Conservation (phyloP, 129 eudicot genomes). For the Glebionis coronaria region DNA sequence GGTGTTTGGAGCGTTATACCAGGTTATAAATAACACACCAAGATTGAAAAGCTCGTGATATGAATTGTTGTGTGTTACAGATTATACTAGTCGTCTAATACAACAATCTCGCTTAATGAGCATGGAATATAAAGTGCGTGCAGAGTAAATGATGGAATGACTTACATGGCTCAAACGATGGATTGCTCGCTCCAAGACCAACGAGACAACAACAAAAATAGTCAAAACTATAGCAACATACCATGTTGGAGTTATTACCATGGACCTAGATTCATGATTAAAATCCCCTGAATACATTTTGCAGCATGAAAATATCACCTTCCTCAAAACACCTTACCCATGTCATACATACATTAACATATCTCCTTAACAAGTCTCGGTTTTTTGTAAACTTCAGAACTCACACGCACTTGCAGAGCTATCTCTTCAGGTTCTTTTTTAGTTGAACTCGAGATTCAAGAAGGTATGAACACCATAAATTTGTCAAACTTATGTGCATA, state of each 20-base stretch:
- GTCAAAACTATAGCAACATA: constrained; percentile 94
- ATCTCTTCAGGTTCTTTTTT: no score
- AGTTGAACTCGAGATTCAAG: neutral
- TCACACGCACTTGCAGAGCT: no score
- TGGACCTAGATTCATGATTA: constrained; percentile 64
- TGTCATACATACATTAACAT: neutral
- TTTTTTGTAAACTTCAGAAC: neutral
- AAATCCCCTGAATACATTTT: constrained; percentile 32
- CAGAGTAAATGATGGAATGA: neutral
- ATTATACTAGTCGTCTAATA: no score
- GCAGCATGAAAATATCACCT: constrained; percentile 1
- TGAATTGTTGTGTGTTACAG: no score
- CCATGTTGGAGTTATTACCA: constrained; percentile 98
- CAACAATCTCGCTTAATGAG: no score
- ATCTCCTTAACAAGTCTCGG: neutral
- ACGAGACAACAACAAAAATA: constrained; percentile 80
- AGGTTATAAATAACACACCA: no score
- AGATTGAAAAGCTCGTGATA: no score
- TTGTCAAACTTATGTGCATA: neutral
- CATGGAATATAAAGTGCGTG: no score
- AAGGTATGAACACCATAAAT: neutral
- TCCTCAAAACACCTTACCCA: neutral
- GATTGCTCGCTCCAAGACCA: constrained; percentile 91
- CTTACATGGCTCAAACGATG: constrained; percentile 82
- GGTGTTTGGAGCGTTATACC: no score